These are phyloP conservation scores for Cordyceps tenuipes DNA, from an alignment of 2,329 filamentous ascomycete species.

Conservation along the genomic window DNA sequence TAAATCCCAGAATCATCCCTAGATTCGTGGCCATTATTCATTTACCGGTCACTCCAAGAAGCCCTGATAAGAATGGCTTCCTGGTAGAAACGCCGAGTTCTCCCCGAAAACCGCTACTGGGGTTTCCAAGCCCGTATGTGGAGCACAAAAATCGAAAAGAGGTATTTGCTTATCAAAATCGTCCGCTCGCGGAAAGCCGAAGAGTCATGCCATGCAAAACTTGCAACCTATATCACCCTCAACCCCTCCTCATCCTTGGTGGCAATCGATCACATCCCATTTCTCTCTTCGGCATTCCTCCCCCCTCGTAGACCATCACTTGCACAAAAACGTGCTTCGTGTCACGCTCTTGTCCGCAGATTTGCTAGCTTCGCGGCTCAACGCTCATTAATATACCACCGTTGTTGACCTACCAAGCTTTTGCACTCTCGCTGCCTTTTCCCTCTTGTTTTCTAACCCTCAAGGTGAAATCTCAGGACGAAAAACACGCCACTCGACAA, in stretches of 20 bases:
- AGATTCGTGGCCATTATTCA: too few species aligned
- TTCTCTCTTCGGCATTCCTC: background rate
- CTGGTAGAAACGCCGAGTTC: conserved; percentile 5
- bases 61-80: background rate
- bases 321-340: conserved; percentile 1
- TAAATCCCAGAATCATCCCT: too few species aligned
- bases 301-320: background rate
- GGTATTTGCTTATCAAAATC: background rate
- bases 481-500: background rate
- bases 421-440: conserved; percentile 1
- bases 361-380: conserved; percentile 11
- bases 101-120: conserved; percentile 9
- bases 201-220: conserved; percentile 5
- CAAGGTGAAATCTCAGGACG: background rate
- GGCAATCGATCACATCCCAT: background rate
- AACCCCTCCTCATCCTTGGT: background rate
- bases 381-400: conserved; percentile 13
- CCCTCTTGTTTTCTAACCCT: background rate
- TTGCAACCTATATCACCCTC: background rate
- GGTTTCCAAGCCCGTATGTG: conserved; percentile 10
- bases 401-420: conserved; percentile 9
- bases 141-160: conserved; percentile 6
- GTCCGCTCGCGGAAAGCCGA: conserved; percentile 6
- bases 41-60: too few species aligned
- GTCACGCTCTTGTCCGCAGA: background rate